Evolutionary conservation across 1,284 basidiomycete species (phyloP), one percentile per base, ranked within the genome.

Genomic region (Papiliotrema nemorosa): DNA sequence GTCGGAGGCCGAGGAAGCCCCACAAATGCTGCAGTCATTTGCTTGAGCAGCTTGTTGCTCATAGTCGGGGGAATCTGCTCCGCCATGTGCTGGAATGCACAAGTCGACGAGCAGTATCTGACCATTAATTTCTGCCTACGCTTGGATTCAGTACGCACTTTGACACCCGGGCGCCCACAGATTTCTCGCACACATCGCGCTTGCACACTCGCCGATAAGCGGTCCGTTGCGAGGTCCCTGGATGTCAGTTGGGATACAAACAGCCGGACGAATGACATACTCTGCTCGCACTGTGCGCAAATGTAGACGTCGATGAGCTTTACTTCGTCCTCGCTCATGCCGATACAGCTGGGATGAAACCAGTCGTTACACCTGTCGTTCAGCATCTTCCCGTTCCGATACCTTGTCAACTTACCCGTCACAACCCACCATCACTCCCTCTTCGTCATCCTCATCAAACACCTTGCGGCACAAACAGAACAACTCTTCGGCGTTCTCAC

Each of bases 341-440:
- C 64, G 13, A 72, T 57, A 47, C 73, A 75, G 24, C 25, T 34
- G 0, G 71, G 62, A 49, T 73, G 71, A 39, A 64, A 75, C 73
- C 73, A 75, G 44, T 67, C 61, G 37, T 72, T 66, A 50, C 73
- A 74, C 22, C 42, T 44, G 20, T 26, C 69, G 70, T 40, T 26
- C 1, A 7, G 3, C 14, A 47, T 47, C 34, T 47, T 36, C 10
- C 39, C 14, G 6, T 26, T 29, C 20, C 37, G 16, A 36, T 24
- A 35, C 35, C 37, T 2, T 16, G 33, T 22, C 34, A 22, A 58
- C 62, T 46, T 45, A 70, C 63, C 49, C 52, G 36, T 74, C 72
- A 46, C 72, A 74, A 5, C 64, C 71, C 1, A 74, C 53, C 64
- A 70, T 69, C 0, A 53, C 55, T 9, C 52, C 55, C 12, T 65